Evolutionary conservation across 768 basidiomycete genomes (phyloP).

Genomic region (Boletellus ananas): DNA sequence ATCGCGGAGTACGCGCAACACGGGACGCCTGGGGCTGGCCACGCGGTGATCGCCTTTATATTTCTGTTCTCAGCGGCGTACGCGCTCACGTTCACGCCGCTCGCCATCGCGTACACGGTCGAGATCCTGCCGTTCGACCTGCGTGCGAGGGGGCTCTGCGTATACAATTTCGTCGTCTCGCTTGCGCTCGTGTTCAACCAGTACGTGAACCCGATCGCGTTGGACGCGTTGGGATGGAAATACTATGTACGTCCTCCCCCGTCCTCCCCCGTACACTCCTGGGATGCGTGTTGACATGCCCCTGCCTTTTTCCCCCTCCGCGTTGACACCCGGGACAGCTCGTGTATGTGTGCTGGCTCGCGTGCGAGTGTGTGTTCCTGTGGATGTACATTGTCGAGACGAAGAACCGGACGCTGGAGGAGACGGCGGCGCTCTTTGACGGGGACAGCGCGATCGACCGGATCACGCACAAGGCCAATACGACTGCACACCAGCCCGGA

Average conservation of each 20-base stretch:
- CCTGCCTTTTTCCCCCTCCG: too few species aligned
- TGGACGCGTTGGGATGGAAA: conserved; percentile 50
- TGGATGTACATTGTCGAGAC: conserved; percentile 19
- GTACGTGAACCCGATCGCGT: conserved; percentile 75
- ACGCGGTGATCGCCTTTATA: conserved; percentile 50
- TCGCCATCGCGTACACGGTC: conserved; percentile 58
- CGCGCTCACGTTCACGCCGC: conserved; percentile 74
- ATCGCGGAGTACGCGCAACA: conserved; percentile 52
- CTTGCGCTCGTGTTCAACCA: conserved; percentile 74
- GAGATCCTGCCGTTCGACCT: conserved; percentile 81
- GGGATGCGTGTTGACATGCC: too few species aligned
- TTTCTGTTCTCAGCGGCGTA: conserved; percentile 51
- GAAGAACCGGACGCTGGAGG: conserved; percentile 55
- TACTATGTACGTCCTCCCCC: conserved; percentile 30
- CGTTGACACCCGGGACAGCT: neutral
- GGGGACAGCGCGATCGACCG: conserved; percentile 38
- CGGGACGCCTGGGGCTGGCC: conserved; percentile 42
- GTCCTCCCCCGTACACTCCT: too few species aligned
- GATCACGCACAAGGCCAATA: conserved; percentile 11
- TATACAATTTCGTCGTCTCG: conserved; percentile 66
- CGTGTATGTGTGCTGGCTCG: conserved; percentile 22
- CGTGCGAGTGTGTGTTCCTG: conserved; percentile 6
- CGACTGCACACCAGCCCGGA: neutral
- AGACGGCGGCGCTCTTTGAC: conserved; percentile 71
- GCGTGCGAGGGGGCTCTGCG: conserved; percentile 74